These are phyloP conservation scores for Tieghemiomyces parasiticus DNA, from an alignment of 192 early-diverging fungal species.

Conservation along the genomic window DNA sequence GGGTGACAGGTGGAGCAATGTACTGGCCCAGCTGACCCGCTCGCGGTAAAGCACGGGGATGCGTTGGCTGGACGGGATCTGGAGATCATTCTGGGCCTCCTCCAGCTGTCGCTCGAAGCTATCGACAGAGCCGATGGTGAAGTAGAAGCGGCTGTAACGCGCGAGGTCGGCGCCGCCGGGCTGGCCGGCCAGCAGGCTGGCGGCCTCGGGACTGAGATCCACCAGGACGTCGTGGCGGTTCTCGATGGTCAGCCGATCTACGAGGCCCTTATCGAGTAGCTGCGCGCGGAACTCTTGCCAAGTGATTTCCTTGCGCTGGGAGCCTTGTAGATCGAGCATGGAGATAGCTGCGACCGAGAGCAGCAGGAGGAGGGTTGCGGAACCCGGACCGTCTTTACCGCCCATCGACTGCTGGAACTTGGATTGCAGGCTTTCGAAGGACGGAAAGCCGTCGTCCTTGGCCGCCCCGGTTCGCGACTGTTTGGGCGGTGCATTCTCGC, in stretches of 20 bases:
- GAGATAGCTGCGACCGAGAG: constrained; percentile 34
- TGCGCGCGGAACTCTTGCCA: constrained; percentile 85
- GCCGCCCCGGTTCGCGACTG: no score
- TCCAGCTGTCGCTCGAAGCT: constrained; percentile 86
- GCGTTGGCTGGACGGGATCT: constrained; percentile 75
- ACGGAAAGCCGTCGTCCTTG: no score
- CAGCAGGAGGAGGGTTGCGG: constrained; percentile 25
- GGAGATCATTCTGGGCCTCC: constrained; percentile 78
- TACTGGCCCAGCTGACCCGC: constrained; percentile 53
- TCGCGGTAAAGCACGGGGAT: constrained; percentile 86
- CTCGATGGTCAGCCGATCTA: constrained; percentile 76
- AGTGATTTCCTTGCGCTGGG: constrained; percentile 80
- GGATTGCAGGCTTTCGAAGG: no score
- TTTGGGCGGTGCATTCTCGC: no score
- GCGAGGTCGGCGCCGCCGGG: constrained; percentile 4
- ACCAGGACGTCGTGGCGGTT: constrained; percentile 79
- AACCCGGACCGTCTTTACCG: constrained; percentile 13
- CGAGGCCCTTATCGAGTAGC: constrained; percentile 83
- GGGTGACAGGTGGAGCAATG: constrained; percentile 82
- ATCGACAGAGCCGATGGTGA: constrained; percentile 90
- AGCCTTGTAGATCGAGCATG: no score
- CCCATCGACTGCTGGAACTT: no score
- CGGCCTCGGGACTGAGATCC: constrained; percentile 50
- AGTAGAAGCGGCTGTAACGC: constrained; percentile 21
- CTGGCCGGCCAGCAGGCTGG: constrained; percentile 19